phyloP scores from a whole-genome alignment of 352 stramenopile species.

The Globisporangium perplexum region DNA sequence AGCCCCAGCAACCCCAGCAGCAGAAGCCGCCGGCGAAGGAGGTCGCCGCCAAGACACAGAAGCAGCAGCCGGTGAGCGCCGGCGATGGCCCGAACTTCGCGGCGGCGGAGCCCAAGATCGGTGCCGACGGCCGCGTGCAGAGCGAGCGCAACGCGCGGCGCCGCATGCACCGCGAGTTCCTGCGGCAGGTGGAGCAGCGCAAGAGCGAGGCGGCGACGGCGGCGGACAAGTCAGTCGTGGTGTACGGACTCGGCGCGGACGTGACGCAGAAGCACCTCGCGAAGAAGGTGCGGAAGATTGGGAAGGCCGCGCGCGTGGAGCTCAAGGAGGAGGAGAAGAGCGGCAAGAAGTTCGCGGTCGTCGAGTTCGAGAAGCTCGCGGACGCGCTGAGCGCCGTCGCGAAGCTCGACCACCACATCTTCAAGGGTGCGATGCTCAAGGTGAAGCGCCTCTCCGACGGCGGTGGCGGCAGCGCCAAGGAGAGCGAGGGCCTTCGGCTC shows the following conservation, averaged over 20 bases:
- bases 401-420: constrained; percentile 82
- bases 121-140: constrained; percentile 34
- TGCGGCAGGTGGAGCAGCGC: constrained; percentile 59
- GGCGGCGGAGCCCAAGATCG: constrained; percentile 10
- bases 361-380: constrained; percentile 52
- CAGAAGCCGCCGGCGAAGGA: constrained; percentile 6
- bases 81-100: constrained; percentile 8
- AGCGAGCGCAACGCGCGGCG: constrained; percentile 78
- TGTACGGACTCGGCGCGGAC: constrained; percentile 63
- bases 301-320: constrained; percentile 41
- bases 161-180: constrained; percentile 68
- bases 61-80: constrained; percentile 6
- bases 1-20: background rate
- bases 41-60: constrained; percentile 8
- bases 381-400: constrained; percentile 45
- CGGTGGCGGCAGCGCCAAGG: constrained; percentile 21
- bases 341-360: constrained; percentile 52
- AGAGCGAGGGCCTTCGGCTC: constrained; percentile 55
- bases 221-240: constrained; percentile 65
- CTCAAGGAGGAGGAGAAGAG: constrained; percentile 56
- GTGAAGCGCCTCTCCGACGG: constrained; percentile 37
- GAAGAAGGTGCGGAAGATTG: constrained; percentile 81
- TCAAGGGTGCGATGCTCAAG: constrained; percentile 72
- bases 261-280: constrained; percentile 74
- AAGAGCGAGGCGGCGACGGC: constrained; percentile 45